These are phyloP conservation scores for Coemansia sp. DNA, from an alignment of 192 early-diverging fungal genomes.

Conservation along the genomic window DNA sequence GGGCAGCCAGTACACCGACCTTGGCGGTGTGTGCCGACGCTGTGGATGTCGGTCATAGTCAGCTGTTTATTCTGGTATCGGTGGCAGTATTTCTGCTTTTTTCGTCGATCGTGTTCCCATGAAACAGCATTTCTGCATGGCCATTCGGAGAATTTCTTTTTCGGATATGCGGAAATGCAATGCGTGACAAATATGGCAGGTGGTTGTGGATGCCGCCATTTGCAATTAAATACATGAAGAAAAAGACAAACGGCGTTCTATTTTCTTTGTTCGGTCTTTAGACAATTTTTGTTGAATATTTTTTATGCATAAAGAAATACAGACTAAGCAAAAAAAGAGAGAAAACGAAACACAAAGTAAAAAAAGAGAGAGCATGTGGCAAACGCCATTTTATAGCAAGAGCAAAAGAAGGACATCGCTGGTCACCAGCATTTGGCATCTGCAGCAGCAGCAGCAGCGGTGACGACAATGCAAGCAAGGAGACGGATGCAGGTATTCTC, in stretches of 20 bases:
- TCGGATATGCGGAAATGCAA: constrained; percentile 5
- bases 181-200: neutral
- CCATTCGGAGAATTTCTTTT: neutral
- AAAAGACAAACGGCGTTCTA: no score
- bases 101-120: constrained; percentile 15
- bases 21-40: neutral
- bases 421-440: neutral
- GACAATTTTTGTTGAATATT: no score
- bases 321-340: neutral
- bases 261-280: no score
- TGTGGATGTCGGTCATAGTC: constrained; percentile 13
- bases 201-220: neutral
- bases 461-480: neutral
- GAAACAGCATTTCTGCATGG: neutral
- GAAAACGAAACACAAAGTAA: neutral
- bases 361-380: constrained; percentile 1
- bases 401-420: no score
- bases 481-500: neutral
- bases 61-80: constrained; percentile 19
- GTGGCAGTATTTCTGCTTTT: constrained; percentile 18
- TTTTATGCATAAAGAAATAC: neutral
- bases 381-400: neutral
- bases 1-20: neutral
- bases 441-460: no score
- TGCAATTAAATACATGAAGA: no score